These are phyloP conservation scores for Tolypocladium tundrense DNA, from an alignment of 2,329 filamentous ascomycete species.

Conservation along the genomic window DNA sequence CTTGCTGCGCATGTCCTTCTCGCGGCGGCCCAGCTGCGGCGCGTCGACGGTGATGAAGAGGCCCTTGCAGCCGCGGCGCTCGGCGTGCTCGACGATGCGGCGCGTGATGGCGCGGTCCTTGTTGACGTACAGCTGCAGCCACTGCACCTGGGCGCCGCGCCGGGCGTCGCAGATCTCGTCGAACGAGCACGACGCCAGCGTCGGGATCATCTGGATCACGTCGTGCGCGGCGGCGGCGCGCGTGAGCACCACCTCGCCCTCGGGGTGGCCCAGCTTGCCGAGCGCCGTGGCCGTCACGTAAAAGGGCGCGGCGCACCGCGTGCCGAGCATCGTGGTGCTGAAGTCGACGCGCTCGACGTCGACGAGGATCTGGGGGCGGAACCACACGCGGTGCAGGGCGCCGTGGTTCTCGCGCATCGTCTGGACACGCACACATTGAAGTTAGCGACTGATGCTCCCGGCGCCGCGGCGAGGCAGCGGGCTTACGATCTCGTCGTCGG, in stretches of 20 bases:
- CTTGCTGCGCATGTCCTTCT: constrained; percentile 97
- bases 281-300: constrained; percentile 95
- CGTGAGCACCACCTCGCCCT: constrained; percentile 89
- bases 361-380: constrained; percentile 78
- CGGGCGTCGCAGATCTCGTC: constrained; percentile 91
- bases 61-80: constrained; percentile 82
- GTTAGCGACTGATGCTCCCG: neutral
- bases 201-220: constrained; percentile 97
- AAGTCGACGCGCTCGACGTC: constrained; percentile 84
- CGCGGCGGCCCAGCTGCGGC: constrained; percentile 83
- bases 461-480: no score
- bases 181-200: constrained; percentile 90
- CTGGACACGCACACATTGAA: constrained; percentile 27
- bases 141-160: constrained; percentile 73
- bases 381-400: constrained; percentile 96
- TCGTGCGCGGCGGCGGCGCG: constrained; percentile 75
- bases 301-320: constrained; percentile 75
- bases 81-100: constrained; percentile 83
- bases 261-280: constrained; percentile 86
- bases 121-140: constrained; percentile 97
- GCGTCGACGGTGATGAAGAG: constrained; percentile 98
- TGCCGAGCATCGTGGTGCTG: constrained; percentile 87
- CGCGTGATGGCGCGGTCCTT: constrained; percentile 86
- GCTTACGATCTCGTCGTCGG: constrained; percentile 38
- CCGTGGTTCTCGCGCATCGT: constrained; percentile 92